Base-by-base conservation (phyloP, 805 yeast genomes). In the Candida jianshihensis region DNA sequence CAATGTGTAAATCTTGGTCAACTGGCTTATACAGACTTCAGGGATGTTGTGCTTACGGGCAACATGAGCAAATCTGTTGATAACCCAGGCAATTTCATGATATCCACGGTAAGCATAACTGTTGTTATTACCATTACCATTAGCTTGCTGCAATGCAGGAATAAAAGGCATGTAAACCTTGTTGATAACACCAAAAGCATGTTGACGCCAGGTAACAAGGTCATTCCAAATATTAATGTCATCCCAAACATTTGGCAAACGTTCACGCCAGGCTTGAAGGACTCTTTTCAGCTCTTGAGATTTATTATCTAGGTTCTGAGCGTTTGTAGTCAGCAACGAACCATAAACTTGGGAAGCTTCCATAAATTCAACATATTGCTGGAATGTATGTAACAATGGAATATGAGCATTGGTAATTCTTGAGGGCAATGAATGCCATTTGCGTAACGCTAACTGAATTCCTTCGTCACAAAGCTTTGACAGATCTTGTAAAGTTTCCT, bases 1-100 rank as follows among this genome's bases (percentile, higher is more conserved):
- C 44, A 92, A 66, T 3, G 95, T 90, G 61, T 92, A 92, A 38
- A 92, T 92, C 68, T 89, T 83, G 3, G 96, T 84, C 54, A 92
- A 66, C 56, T 92, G 97, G 44, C 78, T 83, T 44, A 90, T 78
- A 63, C 98, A 92, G 27, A 94, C 98, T 38, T 92, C 97, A 2
- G 96, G 85, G 94, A 92, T 85, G 44, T 85, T 81, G 58, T 92
- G 99, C 59, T 88, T 87, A 45, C 98, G 74, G 0, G 98, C 97
- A 37, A 94, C 97, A 63, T 92, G 98, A 0, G 99, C 98, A 67
- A 92, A 92, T 36, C 97, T 66, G 61, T 92, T 92, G 52, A 92
- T 90, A 7, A 92, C 96, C 97, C 98, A 94, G 0, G 98, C 98
- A 58, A 90, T 87, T 60, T 92, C 99, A 57, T 92, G 99, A 62